These are phyloP conservation scores for Boletus speciosus DNA, from an alignment of 768 basidiomycete species.

Conservation along the genomic window DNA sequence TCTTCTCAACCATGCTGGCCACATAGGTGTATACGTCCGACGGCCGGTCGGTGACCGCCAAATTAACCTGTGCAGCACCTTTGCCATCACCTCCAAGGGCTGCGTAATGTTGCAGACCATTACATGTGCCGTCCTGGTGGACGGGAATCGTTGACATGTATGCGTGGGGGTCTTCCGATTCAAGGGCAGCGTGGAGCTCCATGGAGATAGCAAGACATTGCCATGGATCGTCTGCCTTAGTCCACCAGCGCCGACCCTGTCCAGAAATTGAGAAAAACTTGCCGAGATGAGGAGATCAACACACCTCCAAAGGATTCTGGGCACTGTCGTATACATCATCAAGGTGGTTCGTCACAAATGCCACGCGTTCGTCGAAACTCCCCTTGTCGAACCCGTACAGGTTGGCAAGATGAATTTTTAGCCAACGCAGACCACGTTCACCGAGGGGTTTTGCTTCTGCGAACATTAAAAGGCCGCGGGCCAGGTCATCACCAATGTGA, in stretches of 20 bases:
- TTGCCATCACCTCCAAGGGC: constrained; percentile 89
- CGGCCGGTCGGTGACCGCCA: constrained; percentile 77
- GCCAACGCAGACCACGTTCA: constrained; percentile 82
- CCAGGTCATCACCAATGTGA: constrained; percentile 93
- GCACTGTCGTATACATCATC: constrained; percentile 83
- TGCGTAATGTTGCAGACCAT: constrained; percentile 97
- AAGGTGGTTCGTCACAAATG: constrained; percentile 68
- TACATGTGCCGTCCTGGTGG: constrained; percentile 98
- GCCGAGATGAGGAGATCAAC: constrained; percentile 21
- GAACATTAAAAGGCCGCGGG: constrained; percentile 82
- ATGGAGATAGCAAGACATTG: constrained; percentile 92
- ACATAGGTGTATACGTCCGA: constrained; percentile 96
- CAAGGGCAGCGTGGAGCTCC: constrained; percentile 79
- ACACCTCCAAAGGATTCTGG: constrained; percentile 68
- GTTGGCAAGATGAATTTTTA: constrained; percentile 94
- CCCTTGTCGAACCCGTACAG: constrained; percentile 93
- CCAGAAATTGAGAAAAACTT: constrained; percentile 1
- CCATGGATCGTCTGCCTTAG: constrained; percentile 92
- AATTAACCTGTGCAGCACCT: constrained; percentile 91
- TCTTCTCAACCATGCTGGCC: constrained; percentile 76
- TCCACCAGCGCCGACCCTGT: constrained; percentile 85
- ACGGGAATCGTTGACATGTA: constrained; percentile 76
- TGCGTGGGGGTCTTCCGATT: constrained; percentile 56
- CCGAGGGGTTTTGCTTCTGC: constrained; percentile 78
- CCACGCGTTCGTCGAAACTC: constrained; percentile 87